phyloP scores from a whole-genome alignment of 345 rosid species.

The Citrus maxima region DNA sequence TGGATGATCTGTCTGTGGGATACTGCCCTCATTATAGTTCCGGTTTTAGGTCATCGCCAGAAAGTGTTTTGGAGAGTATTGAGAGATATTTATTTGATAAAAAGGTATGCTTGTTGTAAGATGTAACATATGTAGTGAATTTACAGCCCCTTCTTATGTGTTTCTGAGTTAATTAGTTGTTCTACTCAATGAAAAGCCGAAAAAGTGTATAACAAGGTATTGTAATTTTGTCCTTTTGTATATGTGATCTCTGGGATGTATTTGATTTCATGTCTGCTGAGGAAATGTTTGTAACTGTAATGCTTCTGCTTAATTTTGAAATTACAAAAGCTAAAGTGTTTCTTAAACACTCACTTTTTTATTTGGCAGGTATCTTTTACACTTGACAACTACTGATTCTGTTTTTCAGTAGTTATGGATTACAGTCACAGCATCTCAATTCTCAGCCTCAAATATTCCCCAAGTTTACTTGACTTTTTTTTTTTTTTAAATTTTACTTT shows the following conservation, averaged over 20 bases:
- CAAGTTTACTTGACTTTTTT: not conserved
- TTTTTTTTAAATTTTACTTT: not conserved
- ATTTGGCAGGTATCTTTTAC: no score
- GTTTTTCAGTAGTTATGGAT: no score
- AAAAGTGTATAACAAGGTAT: not conserved
- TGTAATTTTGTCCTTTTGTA: not conserved
- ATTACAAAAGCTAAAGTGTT: not conserved
- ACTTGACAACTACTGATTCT: not conserved
- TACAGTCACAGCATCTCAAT: no score
- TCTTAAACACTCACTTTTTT: no score
- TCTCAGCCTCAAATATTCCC: no score
- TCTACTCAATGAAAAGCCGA: not conserved
- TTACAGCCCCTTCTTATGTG: not conserved
- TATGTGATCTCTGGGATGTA: not conserved
- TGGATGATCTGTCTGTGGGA: conserved; percentile 67
- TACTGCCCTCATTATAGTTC: conserved; percentile 44
- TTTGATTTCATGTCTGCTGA: not conserved
- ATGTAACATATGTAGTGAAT: not conserved
- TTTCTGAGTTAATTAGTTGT: not conserved
- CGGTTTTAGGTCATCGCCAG: conserved; percentile 31
- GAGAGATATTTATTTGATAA: conserved; percentile 44
- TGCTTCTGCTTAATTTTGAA: not conserved
- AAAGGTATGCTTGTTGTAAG: conserved; percentile 35
- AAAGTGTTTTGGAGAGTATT: conserved; percentile 44
- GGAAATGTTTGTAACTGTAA: no score